These are phyloP conservation scores for Mycena belliarum DNA, from an alignment of 768 basidiomycete species.

Conservation along the genomic window DNA sequence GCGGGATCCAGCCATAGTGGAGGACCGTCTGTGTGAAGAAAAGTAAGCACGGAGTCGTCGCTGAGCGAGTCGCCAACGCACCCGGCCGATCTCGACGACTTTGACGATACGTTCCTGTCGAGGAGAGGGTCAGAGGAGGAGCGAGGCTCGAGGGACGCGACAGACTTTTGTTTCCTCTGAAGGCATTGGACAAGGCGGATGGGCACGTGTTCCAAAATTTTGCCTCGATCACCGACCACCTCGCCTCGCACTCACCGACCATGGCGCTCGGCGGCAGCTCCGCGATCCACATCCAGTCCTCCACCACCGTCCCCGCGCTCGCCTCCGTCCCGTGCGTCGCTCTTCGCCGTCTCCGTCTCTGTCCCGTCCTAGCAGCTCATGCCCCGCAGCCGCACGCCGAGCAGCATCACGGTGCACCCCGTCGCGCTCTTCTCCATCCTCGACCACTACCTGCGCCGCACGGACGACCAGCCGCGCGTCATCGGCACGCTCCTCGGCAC, in stretches of 20 bases:
- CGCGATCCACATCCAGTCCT: constrained; percentile 48
- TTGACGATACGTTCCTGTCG: constrained; percentile 84
- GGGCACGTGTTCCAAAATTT: constrained; percentile 5
- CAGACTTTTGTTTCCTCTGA: constrained; percentile 89
- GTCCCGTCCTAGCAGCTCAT: too few species aligned
- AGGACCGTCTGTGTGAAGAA: constrained; percentile 66
- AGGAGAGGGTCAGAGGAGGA: neutral
- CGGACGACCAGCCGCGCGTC: constrained; percentile 79
- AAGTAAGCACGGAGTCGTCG: neutral
- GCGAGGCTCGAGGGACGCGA: neutral
- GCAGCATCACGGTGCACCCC: constrained; percentile 82
- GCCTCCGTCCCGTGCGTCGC: constrained; percentile 41
- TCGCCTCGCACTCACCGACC: constrained; percentile 21
- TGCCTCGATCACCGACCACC: neutral
- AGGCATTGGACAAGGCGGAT: constrained; percentile 54
- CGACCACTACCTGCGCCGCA: constrained; percentile 92
- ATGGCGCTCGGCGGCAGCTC: constrained; percentile 56
- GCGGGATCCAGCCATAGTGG: constrained; percentile 95
- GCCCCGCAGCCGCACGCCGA: constrained; percentile 71
- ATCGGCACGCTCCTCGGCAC: constrained; percentile 94
- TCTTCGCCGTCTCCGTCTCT: neutral
- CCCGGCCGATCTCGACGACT: constrained; percentile 78
- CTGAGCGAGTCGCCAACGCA: constrained; percentile 39
- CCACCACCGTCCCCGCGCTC: constrained; percentile 31
- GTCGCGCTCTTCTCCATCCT: constrained; percentile 93